Evolutionary conservation across 352 stramenopile genomes (phyloP), one percentile per base, ranked within the genome.

Genomic region (Phytophthora tubulina): DNA sequence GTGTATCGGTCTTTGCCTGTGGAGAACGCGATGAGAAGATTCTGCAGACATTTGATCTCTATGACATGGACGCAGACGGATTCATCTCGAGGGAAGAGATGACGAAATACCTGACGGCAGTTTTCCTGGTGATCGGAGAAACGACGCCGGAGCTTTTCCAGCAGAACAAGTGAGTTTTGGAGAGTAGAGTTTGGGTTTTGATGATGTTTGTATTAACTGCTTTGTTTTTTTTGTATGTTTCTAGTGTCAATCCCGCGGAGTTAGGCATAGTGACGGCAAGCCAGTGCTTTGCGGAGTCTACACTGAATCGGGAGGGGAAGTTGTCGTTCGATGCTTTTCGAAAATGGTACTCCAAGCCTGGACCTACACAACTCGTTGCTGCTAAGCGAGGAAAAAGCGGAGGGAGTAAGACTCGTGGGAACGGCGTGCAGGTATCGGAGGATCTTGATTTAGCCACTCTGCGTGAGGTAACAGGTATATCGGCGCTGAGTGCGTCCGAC

Each of bases 21-120:
- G 91, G 91, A 27, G 86, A 95, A 21, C 85, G 85, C 13, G 87
- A 96, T 39, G 87, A 97, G 59, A 96, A 96, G 68, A 93, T 96
- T 52, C 81, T 77, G 3, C 72, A 89, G 15, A 94, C 82, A 21
- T 97, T 97, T 68, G 86, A 96, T 49, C 78, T 97, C 9, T 97
- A 94, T 68, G 92, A 97, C 33, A 72, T 73, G 51, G 90, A 97
- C 70, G 80, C 79, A 38, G 90, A 97, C 67, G 91, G 89, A 6
- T 93, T 86, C 75, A 95, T 97, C 61, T 86, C 84, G 35, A 80
- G 88, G 39, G 74, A 85, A 62, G 90, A 97, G 69, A 97, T 97
- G 90, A 88, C 79, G 10, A 95, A 89, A 55, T 97, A 97, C 70
- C 77, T 97, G 50, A 92, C 88, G 15, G 84, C 85, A 3, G 86